Evolutionary conservation across 306 rosid species (phyloP).

Genomic region (Inga laurina): DNA sequence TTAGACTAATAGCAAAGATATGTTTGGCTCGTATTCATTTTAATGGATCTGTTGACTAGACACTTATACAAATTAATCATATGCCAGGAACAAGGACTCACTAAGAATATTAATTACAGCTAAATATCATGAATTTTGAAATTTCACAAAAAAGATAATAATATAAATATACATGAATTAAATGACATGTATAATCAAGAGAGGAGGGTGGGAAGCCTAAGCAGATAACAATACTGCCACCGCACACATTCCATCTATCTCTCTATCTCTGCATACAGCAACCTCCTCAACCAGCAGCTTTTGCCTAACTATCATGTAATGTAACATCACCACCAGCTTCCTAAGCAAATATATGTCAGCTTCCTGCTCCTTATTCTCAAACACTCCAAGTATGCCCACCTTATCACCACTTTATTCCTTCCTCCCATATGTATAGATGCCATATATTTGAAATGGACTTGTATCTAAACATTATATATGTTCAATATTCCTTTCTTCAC

Average conservation of each 20-base stretch:
- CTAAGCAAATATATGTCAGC: neutral
- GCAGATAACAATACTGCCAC: neutral
- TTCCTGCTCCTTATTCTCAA: conserved; percentile 32
- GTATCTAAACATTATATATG: conserved; percentile 1
- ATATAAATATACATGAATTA: too few relatives aligned
- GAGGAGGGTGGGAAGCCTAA: neutral
- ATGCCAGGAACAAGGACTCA: neutral
- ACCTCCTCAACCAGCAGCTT: neutral
- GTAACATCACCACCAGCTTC: neutral
- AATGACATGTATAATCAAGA: neutral
- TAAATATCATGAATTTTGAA: too few relatives aligned
- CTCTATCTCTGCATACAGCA: too few relatives aligned
- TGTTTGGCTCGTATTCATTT: neutral
- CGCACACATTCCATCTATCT: too few relatives aligned
- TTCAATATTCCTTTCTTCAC: neutral
- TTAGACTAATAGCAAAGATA: too few relatives aligned
- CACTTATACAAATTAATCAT: too few relatives aligned
- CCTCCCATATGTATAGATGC: conserved; percentile 48
- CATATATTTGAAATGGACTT: conserved; percentile 30
- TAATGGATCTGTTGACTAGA: too few relatives aligned
- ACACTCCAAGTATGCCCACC: conserved; percentile 26
- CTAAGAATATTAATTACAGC: too few relatives aligned
- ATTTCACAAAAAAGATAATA: too few relatives aligned
- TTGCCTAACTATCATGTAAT: conserved; percentile 5
- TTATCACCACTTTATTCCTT: conserved; percentile 25